Percentiles rank a stretch among this genome's conserved stretches.
These are phyloP conservation scores for Phytophthora hibernalis DNA, from an alignment of 352 stramenopile species.

Conservation along the genomic window DNA sequence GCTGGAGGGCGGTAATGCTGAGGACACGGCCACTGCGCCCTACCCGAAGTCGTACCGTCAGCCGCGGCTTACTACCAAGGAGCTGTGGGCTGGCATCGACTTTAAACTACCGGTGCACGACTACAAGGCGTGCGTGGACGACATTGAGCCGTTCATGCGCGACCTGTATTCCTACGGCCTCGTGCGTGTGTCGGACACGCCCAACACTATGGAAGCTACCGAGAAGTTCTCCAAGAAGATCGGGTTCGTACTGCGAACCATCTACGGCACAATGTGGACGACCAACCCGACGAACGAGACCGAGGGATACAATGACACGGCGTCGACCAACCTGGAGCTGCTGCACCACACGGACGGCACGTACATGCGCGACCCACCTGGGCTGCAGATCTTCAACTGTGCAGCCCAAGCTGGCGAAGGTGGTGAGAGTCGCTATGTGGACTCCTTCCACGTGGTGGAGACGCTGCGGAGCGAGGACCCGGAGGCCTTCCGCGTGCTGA, in stretches of 20 bases:
- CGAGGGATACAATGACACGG: conserved; percentile 89
- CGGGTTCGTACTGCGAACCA: conserved; percentile 85
- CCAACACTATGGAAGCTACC: conserved; percentile 79
- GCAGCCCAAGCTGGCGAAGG: conserved; percentile 74
- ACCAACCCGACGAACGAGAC: conserved; percentile 76
- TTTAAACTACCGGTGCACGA: conserved; percentile 59
- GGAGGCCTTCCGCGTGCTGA: conserved; percentile 76
- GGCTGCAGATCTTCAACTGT: conserved; percentile 92
- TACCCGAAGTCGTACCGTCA: conserved; percentile 72
- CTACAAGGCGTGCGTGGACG: conserved; percentile 49
- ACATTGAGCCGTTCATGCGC: conserved; percentile 75
- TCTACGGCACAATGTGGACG: conserved; percentile 92
- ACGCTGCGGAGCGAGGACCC: conserved; percentile 61
- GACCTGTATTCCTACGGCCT: conserved; percentile 79
- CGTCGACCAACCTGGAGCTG: conserved; percentile 86
- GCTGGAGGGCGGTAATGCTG: conserved; percentile 33
- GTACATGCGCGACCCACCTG: conserved; percentile 88
- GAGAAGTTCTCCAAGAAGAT: conserved; percentile 85
- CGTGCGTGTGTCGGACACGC: conserved; percentile 69
- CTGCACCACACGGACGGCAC: conserved; percentile 89
- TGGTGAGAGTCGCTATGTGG: conserved; percentile 81
- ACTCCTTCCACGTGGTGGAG: conserved; percentile 82
- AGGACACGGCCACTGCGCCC: conserved; percentile 18
- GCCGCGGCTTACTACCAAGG: conserved; percentile 53
- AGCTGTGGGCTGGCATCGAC: conserved; percentile 58